A percentile compares a stretch with the other conserved stretches of the same genome.
These are phyloP conservation scores for Sonneratia alba DNA, from an alignment of 345 rosid genomes.

Conservation along the genomic window DNA sequence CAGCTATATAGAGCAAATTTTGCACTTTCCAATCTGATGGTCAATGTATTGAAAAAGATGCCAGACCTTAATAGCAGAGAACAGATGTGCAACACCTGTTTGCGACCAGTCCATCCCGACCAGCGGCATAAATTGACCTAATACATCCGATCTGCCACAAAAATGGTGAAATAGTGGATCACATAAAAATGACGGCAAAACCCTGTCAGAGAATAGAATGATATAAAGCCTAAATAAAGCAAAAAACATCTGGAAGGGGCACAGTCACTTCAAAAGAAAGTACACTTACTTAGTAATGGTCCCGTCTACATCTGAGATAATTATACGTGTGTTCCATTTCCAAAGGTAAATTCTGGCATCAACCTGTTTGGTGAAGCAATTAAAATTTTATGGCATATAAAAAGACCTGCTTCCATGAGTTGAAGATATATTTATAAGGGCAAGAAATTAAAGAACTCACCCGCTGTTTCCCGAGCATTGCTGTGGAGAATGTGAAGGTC, in stretches of 20 bases:
- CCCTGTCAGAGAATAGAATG: neutral
- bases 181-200: neutral
- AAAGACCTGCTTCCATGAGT: constrained; percentile 3
- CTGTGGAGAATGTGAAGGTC: constrained; percentile 77
- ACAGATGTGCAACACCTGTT: constrained; percentile 87
- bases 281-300: constrained; percentile 76
- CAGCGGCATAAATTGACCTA: constrained; percentile 98
- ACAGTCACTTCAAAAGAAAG: neutral
- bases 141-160: constrained; percentile 79
- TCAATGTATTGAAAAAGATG: constrained; percentile 1
- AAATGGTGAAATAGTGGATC: neutral
- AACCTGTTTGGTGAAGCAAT: constrained; percentile 39
- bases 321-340: constrained; percentile 90
- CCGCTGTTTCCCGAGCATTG: constrained; percentile 89
- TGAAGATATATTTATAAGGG: constrained; percentile 7
- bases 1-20: neutral
- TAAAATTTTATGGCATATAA: constrained; percentile 3
- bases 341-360: constrained; percentile 87
- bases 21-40: neutral
- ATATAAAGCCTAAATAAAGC: neutral
- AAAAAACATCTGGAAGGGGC: neutral
- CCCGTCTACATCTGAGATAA: constrained; percentile 97
- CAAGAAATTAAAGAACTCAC: constrained; percentile 22
- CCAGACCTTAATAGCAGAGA: constrained; percentile 84
- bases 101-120: constrained; percentile 96